These are phyloP conservation scores for Microdochium nivale DNA, from an alignment of 2,329 filamentous ascomycete genomes.

Conservation along the genomic window DNA sequence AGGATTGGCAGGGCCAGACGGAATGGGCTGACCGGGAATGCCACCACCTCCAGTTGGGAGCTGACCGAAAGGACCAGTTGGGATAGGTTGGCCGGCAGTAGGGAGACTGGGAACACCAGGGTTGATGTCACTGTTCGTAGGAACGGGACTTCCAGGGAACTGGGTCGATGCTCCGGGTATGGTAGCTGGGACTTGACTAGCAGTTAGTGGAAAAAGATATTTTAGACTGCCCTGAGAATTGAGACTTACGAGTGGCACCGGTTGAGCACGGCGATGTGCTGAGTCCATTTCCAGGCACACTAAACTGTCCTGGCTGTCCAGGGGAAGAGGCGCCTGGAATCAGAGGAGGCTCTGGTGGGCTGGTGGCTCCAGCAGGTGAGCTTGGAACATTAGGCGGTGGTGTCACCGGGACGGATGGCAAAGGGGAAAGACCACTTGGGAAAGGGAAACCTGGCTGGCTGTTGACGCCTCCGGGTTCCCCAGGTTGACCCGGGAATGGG, in stretches of 20 bases:
- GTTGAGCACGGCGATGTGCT: neutral
- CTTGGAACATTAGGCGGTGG: neutral
- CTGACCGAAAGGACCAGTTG: neutral
- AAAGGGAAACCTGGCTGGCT: neutral
- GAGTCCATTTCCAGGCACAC: neutral
- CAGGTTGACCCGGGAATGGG: neutral
- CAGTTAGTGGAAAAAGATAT: neutral
- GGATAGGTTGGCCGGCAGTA: neutral
- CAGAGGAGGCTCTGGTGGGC: neutral
- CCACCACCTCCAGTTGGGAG: neutral
- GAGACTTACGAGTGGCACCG: neutral
- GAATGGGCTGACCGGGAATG: neutral
- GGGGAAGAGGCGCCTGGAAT: neutral
- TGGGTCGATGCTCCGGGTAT: neutral
- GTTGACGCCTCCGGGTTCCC: neutral
- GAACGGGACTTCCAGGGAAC: neutral
- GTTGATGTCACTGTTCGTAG: neutral
- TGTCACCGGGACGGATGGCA: neutral
- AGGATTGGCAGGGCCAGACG: no score
- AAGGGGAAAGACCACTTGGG: neutral
- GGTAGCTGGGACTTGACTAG: neutral
- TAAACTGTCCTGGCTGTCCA: neutral
- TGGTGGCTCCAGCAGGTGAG: neutral
- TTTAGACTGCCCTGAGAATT: neutral
- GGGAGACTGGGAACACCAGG: neutral